Base-by-base conservation (phyloP, 129 eudicot species). In the Chrysanthemum seticuspe region DNA sequence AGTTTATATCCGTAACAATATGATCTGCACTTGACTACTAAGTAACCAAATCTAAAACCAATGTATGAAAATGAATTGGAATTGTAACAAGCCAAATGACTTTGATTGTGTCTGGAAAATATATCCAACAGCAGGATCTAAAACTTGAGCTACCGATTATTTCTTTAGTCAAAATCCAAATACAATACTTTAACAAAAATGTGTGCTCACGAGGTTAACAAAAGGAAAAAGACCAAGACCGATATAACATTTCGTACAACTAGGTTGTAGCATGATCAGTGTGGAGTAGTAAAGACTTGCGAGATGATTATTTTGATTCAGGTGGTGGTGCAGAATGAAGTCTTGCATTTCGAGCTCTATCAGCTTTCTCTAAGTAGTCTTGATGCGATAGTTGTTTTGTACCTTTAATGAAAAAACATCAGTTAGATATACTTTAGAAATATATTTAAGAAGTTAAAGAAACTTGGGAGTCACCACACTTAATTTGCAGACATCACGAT, bases 291-390 rank as follows among this genome's bases (percentile, higher is more conserved):
- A 15, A 67, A 21, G 56, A 23, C 79, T 44, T 15, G 59, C 6
- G 3, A 7, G 49, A 47, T n/a, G 53, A 29, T 90, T 78, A 83
- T 70, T 80, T 85, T 50, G 92, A 13, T 52, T 81, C 68, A n/a
- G 92, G 78, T 8, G 93, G 85, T 73, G 89, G 84, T 74, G 91
- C 81, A 57, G 92, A 73, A 70, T 95, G 91, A 71, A 92, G 96
- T 18, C 98, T 80, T 14, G 65, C 96, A 36, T 73, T 89, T 54
- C 98, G 80, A 65, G 98, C 98, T 82, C 83, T 92, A 66, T 92
- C 98, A 62, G 98, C 98, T 72, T 74, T 87, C 62, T 92, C 98
- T 87, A 89, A 62, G 82, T 89, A 92, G 82, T 92, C 98, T 79
- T 92, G 98, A 80, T 92, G 98, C 7, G 98, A 92, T 52, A 75